Evolutionary conservation across 2,329 filamentous ascomycete genomes (phyloP), one percentile per base, ranked within the genome.

Genomic region (Cadophora sp.): DNA sequence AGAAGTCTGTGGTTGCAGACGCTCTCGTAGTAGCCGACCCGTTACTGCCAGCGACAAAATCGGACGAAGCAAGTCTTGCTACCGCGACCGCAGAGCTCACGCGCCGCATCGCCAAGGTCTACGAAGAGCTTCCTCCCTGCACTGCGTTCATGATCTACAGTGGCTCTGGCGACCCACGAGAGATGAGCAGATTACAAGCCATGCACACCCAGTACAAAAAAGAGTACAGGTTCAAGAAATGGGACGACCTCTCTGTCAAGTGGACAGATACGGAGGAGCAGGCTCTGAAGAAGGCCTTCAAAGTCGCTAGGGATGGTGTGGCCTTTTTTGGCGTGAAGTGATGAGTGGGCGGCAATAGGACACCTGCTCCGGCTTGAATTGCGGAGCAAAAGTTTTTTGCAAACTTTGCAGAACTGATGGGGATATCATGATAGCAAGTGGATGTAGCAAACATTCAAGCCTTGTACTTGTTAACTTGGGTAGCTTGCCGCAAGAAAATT

Each of bases 241-340:
- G 89, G 89, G 87, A 91, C 76, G 79, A 89, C 69, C 79, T 91
- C 43, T 87, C 83, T 72, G 87, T 91, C 66, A 84, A 87, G 77
- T 91, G 89, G 89, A 91, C 88, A 11, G 89, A 91, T 73, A 80
- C 77, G 0, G 89, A 91, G 77, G 86, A 89, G 55, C 87, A 91
- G 79, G 85, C 83, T 45, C 79, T 91, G 71, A 85, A 82, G 73
- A 82, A 79, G 73, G 88, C 88, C 0, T 84, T 85, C 20, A 80
- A 80, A 62, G 80, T 80, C 56, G 89, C 89, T 9, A 82, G 89
- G 58, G 83, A 86, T 43, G 89, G 89, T 1, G 82, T 91, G 59
- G 89, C 85, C 0, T 91, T 91, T 73, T 79, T 91, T 60, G 82
- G 81, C 0, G 87, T 91, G 14, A 91, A 91, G 78, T 91, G 79